Conservation (phyloP, 148 eudicot species). For the Vaccinium macrocarpon region DNA sequence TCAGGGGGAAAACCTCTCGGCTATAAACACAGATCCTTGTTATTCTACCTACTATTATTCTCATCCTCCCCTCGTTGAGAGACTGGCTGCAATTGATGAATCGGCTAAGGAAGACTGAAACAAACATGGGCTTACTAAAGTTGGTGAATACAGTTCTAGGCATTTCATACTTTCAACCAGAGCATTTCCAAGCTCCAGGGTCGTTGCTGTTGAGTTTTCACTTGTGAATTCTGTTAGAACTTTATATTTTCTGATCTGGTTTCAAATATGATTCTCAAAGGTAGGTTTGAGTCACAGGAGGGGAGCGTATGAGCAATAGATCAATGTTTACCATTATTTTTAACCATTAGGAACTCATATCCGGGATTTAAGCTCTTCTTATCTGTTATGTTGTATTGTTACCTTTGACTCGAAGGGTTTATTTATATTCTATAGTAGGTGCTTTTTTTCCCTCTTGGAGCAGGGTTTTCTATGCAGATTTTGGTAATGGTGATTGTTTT, state of each 20-base stretch:
- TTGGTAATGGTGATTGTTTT: not conserved
- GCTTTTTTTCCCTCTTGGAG: not conserved
- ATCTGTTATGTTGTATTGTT: not conserved
- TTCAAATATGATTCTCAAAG: not conserved
- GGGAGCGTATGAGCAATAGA: not conserved
- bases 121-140: not conserved
- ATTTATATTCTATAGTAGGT: not conserved
- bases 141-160: not conserved
- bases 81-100: conserved; percentile 76
- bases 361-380: not conserved
- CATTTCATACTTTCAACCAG: not conserved
- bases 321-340: not conserved
- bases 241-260: not conserved
- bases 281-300: not conserved
- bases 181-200: conserved; percentile 1
- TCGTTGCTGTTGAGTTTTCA: not conserved
- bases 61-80: conserved; percentile 96
- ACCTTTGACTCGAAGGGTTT: not conserved
- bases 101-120: conserved; percentile 53
- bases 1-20: conserved; percentile 91
- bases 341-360: not conserved
- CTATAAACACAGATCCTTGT: conserved; percentile 98
- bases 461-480: not conserved
- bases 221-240: not conserved
- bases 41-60: conserved; percentile 95